Evolutionary conservation across 192 early-diverging fungal genomes (phyloP).

Genomic region (Coemansia sp.): DNA sequence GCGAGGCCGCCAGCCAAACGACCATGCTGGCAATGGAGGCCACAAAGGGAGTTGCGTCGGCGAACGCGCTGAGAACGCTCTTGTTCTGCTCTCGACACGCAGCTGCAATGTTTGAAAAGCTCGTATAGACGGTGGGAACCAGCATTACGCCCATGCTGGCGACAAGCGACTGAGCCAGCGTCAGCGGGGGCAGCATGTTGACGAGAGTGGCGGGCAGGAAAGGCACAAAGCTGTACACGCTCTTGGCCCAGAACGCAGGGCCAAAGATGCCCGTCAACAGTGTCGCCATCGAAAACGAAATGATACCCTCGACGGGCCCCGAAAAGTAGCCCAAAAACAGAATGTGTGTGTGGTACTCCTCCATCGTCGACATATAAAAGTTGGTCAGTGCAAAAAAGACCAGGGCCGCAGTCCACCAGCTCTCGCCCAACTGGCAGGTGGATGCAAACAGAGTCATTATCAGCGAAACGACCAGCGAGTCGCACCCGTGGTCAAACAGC

Average conservation of each 20-base stretch:
- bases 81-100: slow-evolving; percentile 58
- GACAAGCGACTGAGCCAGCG: slow-evolving; percentile 45
- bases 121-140: slow-evolving; percentile 48
- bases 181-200: slow-evolving; percentile 30
- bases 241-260: slow-evolving; percentile 40
- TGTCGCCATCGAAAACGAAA: slow-evolving; percentile 60
- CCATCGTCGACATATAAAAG: slow-evolving; percentile 93
- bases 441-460: slow-evolving; percentile 60
- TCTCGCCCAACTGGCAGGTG: slow-evolving; percentile 63
- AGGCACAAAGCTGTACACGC: slow-evolving; percentile 26
- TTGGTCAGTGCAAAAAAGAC: slow-evolving; percentile 67
- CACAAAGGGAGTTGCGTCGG: slow-evolving; percentile 66
- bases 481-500: slow-evolving; percentile 92
- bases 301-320: slow-evolving; percentile 89
- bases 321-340: slow-evolving; percentile 80
- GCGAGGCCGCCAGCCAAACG: slow-evolving; percentile 67
- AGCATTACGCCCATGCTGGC: slow-evolving; percentile 28
- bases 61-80: slow-evolving; percentile 55
- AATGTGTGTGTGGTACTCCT: slow-evolving; percentile 89
- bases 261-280: slow-evolving; percentile 66
- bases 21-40: slow-evolving; percentile 51
- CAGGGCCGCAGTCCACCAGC: slow-evolving; percentile 64
- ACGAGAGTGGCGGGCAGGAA: slow-evolving; percentile 21
- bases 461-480: slow-evolving; percentile 65
- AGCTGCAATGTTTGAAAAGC: slow-evolving; percentile 59